phyloP scores from a whole-genome alignment of 1,139 yeast species.

The Hemisphaericaspora subhashii region DNA sequence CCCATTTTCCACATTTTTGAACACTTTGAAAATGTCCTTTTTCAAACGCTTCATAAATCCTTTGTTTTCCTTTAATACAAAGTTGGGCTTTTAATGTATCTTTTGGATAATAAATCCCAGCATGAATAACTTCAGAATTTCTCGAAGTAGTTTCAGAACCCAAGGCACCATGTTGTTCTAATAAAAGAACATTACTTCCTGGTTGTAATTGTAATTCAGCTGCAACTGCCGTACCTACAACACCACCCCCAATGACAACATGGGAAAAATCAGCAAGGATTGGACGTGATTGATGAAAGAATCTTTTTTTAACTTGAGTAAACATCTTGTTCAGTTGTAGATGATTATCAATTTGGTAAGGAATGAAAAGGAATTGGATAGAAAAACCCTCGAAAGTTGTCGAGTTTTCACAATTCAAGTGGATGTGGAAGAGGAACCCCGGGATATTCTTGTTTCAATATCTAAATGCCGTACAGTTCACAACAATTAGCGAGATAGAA shows the following conservation, averaged over 20 bases:
- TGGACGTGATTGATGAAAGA: constrained; percentile 2
- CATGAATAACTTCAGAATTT: constrained; percentile 91
- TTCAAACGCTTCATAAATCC: constrained; percentile 48
- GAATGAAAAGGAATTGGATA: background rate
- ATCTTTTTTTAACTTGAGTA: too few species aligned
- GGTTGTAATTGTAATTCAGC: constrained; percentile 54
- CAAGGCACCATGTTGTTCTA: constrained; percentile 64
- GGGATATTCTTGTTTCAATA: too few species aligned
- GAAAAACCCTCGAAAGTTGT: too few species aligned
- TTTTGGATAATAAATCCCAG: constrained; percentile 80
- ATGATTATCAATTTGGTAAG: too few species aligned
- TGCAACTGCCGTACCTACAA: constrained; percentile 81
- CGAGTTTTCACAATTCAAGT: too few species aligned
- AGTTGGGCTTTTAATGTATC: constrained; percentile 65
- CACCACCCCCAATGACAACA: constrained; percentile 84
- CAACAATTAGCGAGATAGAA: too few species aligned
- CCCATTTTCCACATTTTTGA: constrained; percentile 78
- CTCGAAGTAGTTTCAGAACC: constrained; percentile 86
- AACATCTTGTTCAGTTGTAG: too few species aligned
- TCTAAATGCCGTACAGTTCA: too few species aligned
- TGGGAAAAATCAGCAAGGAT: constrained; percentile 63
- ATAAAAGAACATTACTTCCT: constrained; percentile 53
- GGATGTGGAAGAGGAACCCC: too few species aligned
- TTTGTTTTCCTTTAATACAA: constrained; percentile 72
- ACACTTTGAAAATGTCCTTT: constrained; percentile 46